Base-by-base conservation (phyloP, 352 stramenopile species). In the Peronospora tabacina region DNA sequence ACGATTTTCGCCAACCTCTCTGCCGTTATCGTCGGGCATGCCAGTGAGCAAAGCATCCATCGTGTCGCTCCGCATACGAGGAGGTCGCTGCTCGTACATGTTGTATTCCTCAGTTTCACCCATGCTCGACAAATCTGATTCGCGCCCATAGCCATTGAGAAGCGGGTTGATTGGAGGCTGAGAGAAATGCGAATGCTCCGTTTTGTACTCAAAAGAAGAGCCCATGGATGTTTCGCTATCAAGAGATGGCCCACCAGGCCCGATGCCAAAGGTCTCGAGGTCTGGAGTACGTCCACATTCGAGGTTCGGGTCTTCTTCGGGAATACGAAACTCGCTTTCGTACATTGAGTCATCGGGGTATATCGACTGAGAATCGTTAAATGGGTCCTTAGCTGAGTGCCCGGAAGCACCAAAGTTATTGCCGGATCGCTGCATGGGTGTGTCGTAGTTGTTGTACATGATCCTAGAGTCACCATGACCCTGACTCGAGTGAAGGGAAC, bases 111-210 rank as follows among this genome's bases (percentile, higher is more conserved):
- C 67, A 37, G 13, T 56, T 41, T 74, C 66, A 19, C 72, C 66
- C 44, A 85, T 67, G 22, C 69, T 82, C 9, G 75, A 87, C 35
- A 83, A 17, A 32, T 87, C 75, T 19, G 72, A 83, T 44, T 81
- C 75, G 13, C 75, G 75, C 0, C 48, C 57, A 38, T 75, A 75
- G 24, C 63, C 66, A 50, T 52, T 68, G 11, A 67, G 41, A 7
- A 70, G 58, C 5, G 66, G 66, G 3, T 67, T 70, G 44, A 75
- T 74, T n/a, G 60, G 33, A 36, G 64, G 52, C 44, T 75, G 63
- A 30, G 61, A 40, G 44, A 63, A 61, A 55, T 70, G 49, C 24
- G 40, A 46, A 26, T 52, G 37, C 5, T 65, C 52, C 19, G 43
- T 55, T 17, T 62, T 63, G 62, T 68, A 75, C 26, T 66, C 60